Evolutionary conservation across 306 rosid species (phyloP).

Genomic region (Rubus idaeus): DNA sequence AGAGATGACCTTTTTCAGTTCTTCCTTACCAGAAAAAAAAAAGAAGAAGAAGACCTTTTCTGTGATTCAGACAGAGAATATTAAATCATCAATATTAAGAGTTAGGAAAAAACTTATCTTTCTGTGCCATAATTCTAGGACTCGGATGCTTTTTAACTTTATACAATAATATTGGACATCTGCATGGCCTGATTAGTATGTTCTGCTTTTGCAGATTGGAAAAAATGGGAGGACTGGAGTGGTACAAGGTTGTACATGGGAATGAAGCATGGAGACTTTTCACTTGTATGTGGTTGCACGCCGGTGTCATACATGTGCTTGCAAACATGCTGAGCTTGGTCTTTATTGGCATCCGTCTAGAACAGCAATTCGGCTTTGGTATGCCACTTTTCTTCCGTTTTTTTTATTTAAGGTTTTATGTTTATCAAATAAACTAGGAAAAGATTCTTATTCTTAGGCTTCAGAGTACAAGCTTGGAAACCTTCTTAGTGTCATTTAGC

Average conservation of each 20-base stretch:
- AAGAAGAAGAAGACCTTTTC: background rate
- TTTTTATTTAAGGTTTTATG: background rate
- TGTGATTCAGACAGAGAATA: background rate
- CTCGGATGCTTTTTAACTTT: background rate
- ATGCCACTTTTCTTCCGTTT: background rate
- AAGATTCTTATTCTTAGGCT: background rate
- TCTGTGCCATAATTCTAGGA: background rate
- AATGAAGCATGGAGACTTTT: conserved; percentile 50
- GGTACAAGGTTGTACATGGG: conserved; percentile 37
- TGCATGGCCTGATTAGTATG: background rate
- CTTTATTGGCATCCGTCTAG: conserved; percentile 53
- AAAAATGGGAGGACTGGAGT: conserved; percentile 45
- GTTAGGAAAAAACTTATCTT: background rate
- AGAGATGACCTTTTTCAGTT: background rate
- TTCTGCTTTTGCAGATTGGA: conserved; percentile 36
- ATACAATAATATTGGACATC: background rate
- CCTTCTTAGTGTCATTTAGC: background rate
- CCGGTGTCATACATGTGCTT: conserved; percentile 54
- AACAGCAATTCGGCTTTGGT: conserved; percentile 57
- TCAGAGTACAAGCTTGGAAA: no score
- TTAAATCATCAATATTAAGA: background rate
- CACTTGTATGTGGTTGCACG: conserved; percentile 51
- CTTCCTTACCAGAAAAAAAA: background rate
- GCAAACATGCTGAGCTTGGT: conserved; percentile 53
- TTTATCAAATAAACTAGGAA: background rate